Base-by-base conservation (phyloP, 2,329 filamentous ascomycete species). In the Pleoardoris graminearum region DNA sequence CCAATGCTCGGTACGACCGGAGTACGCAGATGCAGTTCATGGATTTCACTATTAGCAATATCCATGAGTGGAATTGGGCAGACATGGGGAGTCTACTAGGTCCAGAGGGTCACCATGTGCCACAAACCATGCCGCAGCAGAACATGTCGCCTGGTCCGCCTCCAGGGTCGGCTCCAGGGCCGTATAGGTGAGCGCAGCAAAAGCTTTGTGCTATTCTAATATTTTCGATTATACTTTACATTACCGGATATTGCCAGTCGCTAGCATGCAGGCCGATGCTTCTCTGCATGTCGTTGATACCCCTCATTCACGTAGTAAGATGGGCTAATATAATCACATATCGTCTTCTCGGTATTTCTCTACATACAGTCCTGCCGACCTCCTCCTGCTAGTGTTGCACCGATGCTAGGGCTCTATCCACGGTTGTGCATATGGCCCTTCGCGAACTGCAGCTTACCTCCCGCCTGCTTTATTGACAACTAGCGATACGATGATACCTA, bases 31-130 rank as follows among this genome's bases (percentile, higher is more conserved):
- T 66, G 67, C 58, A 60, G 8, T 71, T 72, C 44, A 71, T 71
- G 69, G 68, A 72, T 44, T 72, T 71, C 49, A 68, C 66, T 6
- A 63, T 71, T 23, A 68, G 66, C 48, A 69, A 69, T 22, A 69
- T 72, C 7, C 60, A 70, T 8, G 68, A 71, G 30, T 72, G 69
- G 69, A 67, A 67, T 21, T 72, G 69, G 69, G 65, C 56, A 10
- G 68, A 72, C 48, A 39, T 72, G 38, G 66, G 65, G 2, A 64
- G 52, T 45, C 54, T 72, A 29, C 53, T 71, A 7, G 62, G 64
- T 3, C 49, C 58, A 5, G 61, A 67, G 21, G 59, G 22, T 4
- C 33, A 38, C 6, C 44, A 47, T 6, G 33, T n/a, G 17, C 7
- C 17, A 5, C 37, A 41, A 22, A 14, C 11, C 8, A 22, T 23